Evolutionary conservation across 805 yeast species (phyloP), one percentile per base, ranked within the genome.

Genomic region (Myxozyma mucilagina): DNA sequence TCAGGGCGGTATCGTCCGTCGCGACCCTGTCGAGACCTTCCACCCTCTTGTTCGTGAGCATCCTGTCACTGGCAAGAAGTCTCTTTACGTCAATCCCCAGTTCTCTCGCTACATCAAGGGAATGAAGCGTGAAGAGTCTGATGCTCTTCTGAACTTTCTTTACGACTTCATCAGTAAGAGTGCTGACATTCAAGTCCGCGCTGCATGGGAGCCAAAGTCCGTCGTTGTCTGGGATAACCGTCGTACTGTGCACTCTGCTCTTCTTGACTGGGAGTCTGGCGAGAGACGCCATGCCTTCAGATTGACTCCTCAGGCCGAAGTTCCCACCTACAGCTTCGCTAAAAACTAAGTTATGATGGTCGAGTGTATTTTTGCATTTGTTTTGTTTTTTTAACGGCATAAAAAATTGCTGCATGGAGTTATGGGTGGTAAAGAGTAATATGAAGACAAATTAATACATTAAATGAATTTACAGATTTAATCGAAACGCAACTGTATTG

Each of bases 291-390:
- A 87, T 68, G 88, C 88, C 14, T 85, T 84, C 76, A 80, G 93
- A 74, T 78, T 87, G 60, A 87, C 92, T 32, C 89, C 92, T 4
- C 83, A 85, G 71, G 93, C 86, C 18, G 93, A 88, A 71, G 78
- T 87, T 71, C 91, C 91, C 2, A 61, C 64, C 18, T 59, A 45
- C 47, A 29, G 34, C 31, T 50, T 44, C 50, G 59, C 57, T 13
- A 41, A 52, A 53, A 34, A 53, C 29, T 35, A 49, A 29, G 3
- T 24, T 45, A 16, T 1, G 16, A 11, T 45, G 8, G 11, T 24
- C 6, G 4, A 20, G n/a, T 16, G 45, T 20, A 41, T 41, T 41
- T 18, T 41, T 16, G 45, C 45, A 41, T 41, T 41, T 18, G 32
- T 24, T 14, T 31, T n/a, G 38, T 41, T 36, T 35, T 14, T 34